These are phyloP conservation scores for Phoma herbarum DNA, from an alignment of 2,329 filamentous ascomycete genomes.

Conservation along the genomic window DNA sequence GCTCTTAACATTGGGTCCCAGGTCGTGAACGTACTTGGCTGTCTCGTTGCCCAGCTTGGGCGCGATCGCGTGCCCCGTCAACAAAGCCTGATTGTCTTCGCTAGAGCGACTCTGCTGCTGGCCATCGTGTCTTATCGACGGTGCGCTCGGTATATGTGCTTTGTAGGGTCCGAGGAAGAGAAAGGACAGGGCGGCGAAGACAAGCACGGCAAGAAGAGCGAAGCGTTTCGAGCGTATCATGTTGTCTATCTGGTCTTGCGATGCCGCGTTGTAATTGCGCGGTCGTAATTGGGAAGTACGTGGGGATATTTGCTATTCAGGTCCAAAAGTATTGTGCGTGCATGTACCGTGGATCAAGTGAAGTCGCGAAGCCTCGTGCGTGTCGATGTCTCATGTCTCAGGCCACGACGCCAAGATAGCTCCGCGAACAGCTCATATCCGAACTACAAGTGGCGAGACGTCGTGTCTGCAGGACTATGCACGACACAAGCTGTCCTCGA, in stretches of 20 bases:
- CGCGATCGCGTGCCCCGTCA: conserved; percentile 76
- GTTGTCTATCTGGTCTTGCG: neutral
- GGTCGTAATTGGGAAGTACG: neutral
- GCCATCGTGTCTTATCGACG: conserved; percentile 28
- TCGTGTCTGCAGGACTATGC: neutral
- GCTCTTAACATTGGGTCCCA: too few relatives aligned
- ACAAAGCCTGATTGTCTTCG: conserved; percentile 37
- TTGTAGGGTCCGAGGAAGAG: conserved; percentile 68
- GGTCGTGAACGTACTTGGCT: conserved; percentile 65
- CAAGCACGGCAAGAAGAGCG: conserved; percentile 60
- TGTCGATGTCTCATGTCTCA: conserved; percentile 6
- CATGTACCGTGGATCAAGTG: conserved; percentile 5
- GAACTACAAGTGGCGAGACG: conserved; percentile 1
- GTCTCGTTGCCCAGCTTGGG: conserved; percentile 86
- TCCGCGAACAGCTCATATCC: conserved; percentile 12
- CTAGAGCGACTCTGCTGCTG: conserved; percentile 32
- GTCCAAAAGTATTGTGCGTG: neutral
- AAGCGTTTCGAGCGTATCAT: conserved; percentile 52
- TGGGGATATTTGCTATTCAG: neutral
- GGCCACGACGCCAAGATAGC: conserved; percentile 12
- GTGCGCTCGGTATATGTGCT: conserved; percentile 44
- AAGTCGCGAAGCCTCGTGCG: conserved; percentile 1
- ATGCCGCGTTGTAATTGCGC: too few relatives aligned
- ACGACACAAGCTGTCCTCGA: neutral
- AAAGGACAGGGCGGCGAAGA: conserved; percentile 65